These are phyloP conservation scores for Tubosaeta sp. DNA, from an alignment of 768 basidiomycete genomes.

Conservation along the genomic window DNA sequence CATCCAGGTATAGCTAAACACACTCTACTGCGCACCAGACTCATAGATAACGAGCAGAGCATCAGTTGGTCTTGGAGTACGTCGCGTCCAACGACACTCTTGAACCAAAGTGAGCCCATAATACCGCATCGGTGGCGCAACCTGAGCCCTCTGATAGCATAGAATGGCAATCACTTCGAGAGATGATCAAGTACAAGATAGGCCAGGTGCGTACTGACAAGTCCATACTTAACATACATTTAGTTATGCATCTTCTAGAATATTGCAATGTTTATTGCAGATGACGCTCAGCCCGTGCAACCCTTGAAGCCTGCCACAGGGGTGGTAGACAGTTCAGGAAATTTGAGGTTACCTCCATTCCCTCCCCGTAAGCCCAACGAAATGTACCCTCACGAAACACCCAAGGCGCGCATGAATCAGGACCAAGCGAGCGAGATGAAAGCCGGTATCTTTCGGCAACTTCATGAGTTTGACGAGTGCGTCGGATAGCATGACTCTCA, in stretches of 20 bases:
- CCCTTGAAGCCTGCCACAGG: constrained; percentile 38
- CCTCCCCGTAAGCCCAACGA: constrained; percentile 52
- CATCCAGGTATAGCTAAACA: constrained; percentile 39
- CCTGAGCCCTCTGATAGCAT: constrained; percentile 36
- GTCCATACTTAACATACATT: neutral
- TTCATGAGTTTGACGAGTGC: constrained; percentile 75
- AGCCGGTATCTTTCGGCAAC: constrained; percentile 51
- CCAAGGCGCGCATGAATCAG: constrained; percentile 55
- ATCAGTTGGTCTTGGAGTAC: constrained; percentile 53
- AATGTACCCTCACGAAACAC: constrained; percentile 47
- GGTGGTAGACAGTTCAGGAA: constrained; percentile 39
- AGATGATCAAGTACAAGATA: constrained; percentile 70
- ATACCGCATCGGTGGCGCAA: constrained; percentile 3
- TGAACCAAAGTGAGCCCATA: constrained; percentile 42
- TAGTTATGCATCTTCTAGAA: constrained; percentile 36
- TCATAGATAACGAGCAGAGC: constrained; percentile 38
- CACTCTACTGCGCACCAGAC: neutral
- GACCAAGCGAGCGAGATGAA: constrained; percentile 59
- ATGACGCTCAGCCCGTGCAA: constrained; percentile 34
- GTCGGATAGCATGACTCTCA: constrained; percentile 20
- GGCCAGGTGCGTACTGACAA: constrained; percentile 44
- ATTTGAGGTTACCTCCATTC: constrained; percentile 71
- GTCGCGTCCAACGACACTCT: constrained; percentile 63
- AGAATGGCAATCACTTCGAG: constrained; percentile 68
- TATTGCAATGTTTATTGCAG: constrained; percentile 43